phyloP scores from a whole-genome alignment of 2,329 filamentous ascomycete species.

The Exophiala xenobiotica region DNA sequence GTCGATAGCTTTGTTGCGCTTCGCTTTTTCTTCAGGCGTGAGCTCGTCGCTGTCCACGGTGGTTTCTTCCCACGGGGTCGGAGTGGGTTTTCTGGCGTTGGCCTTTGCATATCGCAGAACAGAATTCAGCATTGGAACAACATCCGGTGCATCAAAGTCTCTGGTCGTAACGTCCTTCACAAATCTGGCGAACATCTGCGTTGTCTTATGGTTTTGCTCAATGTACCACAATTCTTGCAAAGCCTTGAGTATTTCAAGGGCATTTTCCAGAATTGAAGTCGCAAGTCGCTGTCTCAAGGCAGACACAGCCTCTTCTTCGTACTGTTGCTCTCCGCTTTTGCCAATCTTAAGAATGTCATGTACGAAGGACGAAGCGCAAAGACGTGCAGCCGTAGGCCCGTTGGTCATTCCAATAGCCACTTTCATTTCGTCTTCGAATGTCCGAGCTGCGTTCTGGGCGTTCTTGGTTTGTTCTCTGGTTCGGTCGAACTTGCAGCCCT shows the following conservation, averaged over 20 bases:
- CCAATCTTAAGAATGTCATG: background rate
- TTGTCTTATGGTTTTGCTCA: background rate
- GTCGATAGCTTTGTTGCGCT: too few relatives aligned
- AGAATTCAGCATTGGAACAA: constrained; percentile 10
- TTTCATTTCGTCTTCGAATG: background rate
- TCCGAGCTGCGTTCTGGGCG: background rate
- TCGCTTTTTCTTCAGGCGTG: too few relatives aligned
- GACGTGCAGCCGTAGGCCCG: background rate
- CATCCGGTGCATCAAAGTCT: constrained; percentile 2
- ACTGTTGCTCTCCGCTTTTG: background rate
- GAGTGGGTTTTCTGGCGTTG: background rate
- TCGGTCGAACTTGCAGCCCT: constrained; percentile 6
- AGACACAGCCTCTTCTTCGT: constrained; percentile 4
- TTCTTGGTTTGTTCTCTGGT: background rate
- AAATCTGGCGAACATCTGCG: constrained; percentile 4
- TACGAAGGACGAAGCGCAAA: background rate
- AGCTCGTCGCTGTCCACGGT: too few relatives aligned
- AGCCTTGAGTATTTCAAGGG: constrained; percentile 3
- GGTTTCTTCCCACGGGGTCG: too few relatives aligned
- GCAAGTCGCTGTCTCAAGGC: constrained; percentile 4
- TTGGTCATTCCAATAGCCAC: background rate
- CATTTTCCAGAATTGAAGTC: background rate
- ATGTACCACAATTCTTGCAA: constrained; percentile 15
- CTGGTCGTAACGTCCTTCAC: constrained; percentile 7
- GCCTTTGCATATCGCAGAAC: constrained; percentile 14